These are phyloP conservation scores for Mentha longifolia DNA, from an alignment of 257 asterid species.

Conservation along the genomic window DNA sequence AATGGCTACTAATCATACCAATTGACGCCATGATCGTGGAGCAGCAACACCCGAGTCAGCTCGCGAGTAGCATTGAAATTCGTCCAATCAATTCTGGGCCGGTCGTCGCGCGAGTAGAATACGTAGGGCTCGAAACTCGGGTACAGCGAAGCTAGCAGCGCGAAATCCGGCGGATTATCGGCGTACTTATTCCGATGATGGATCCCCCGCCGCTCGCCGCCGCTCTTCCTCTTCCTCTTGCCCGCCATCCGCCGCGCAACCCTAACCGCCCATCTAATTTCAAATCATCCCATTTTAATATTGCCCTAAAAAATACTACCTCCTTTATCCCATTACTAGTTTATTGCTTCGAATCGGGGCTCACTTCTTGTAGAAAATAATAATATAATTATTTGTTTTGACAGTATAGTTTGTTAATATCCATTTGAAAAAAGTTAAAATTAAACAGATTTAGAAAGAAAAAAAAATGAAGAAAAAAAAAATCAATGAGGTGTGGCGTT, in stretches of 20 bases:
- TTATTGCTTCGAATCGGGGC: no score
- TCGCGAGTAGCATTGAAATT: slow-evolving; percentile 96
- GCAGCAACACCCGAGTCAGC: slow-evolving; percentile 74
- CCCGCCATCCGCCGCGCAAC: slow-evolving; percentile 51
- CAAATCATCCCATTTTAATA: slow-evolving; percentile 10
- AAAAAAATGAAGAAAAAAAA: no score
- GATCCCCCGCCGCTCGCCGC: slow-evolving; percentile 45
- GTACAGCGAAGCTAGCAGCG: slow-evolving; percentile 60
- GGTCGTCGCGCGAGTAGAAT: slow-evolving; percentile 65
- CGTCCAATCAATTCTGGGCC: slow-evolving; percentile 90
- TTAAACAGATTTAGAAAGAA: no score
- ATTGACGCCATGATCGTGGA: slow-evolving; percentile 74
- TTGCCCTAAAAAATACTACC: no score
- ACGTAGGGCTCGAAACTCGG: slow-evolving; percentile 70
- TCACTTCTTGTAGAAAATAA: no score
- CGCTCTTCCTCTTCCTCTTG: slow-evolving; percentile 75
- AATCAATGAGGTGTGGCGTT: no score
- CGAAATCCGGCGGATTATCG: slow-evolving; percentile 85
- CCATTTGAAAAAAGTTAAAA: no score
- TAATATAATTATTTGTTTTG: no score
- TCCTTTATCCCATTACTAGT: no score
- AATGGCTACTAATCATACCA: slow-evolving; percentile 42
- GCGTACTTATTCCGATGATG: slow-evolving; percentile 82
- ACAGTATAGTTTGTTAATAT: no score
- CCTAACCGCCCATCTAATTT: slow-evolving; percentile 32